Base-by-base conservation (phyloP, 495 filamentous ascomycete genomes). In the Aspergillus saccharolyticus region DNA sequence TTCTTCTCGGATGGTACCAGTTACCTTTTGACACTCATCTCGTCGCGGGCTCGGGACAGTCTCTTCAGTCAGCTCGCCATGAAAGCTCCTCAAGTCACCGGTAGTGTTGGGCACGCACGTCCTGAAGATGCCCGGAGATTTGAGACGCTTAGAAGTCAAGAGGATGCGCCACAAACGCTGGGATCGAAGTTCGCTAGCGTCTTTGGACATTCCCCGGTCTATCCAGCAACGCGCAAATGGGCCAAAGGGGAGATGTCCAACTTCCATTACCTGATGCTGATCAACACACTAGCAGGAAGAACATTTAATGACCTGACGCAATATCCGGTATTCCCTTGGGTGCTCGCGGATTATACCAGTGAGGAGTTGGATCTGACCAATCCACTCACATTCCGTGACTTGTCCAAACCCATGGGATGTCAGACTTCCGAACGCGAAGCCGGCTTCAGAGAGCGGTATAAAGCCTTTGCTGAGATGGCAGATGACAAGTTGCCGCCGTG, bases 271-370 rank as follows among this genome's bases (percentile, higher is more conserved):
- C 81, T 98, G 24, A 97, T 98, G 95, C 81, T 96, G 45, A 83
- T 98, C 67, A 98, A 98, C 65, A 97, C 95, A 6, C 90, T 97
- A 80, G 94, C 94, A 18, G 94, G 94, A 28, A 79, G 94, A 50
- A 97, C 94, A 0, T 98, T 98, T 79, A 98, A 98, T 65, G 94
- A 98, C 69, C 76, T 98, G 10, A 98, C 94, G 1, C 95, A 97
- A 60, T 98, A 98, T 64, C 94, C 94, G 0, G 94, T 98, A 19
- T 98, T 98, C 64, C 94, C 94, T 12, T 98, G 94, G 94, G 86
- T 98, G 15, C 71, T 98, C 22, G 90, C 93, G 5, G 92, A 98
- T 66, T 97, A 97, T 70, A 94, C 90, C 4, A 96, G 92, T 67
- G 89, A 96, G n/a, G 90, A 97, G 60, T 78, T 98, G 25, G 90